A percentile compares a stretch with the other conserved stretches of the same genome.
These are phyloP conservation scores for Tremella fuciformis DNA, from an alignment of 768 basidiomycete species.

Conservation along the genomic window DNA sequence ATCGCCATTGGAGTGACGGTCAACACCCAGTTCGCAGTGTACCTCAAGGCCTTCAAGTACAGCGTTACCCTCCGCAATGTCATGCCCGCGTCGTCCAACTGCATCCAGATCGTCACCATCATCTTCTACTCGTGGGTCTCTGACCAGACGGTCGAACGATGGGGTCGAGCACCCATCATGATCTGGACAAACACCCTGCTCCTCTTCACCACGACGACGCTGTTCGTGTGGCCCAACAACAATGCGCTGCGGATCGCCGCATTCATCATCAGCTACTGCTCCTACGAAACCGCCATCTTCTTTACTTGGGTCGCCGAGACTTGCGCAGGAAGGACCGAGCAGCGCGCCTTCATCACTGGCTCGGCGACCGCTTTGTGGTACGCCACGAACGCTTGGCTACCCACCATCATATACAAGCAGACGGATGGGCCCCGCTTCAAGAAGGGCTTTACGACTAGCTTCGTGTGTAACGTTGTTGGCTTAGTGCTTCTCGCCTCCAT, in stretches of 20 bases:
- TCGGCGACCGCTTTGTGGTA: constrained; percentile 20
- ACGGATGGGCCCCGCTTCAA: constrained; percentile 22
- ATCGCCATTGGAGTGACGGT: not conserved
- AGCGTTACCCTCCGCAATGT: constrained; percentile 23
- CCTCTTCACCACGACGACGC: not conserved
- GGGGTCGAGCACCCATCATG: constrained; percentile 8
- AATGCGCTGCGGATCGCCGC: not conserved
- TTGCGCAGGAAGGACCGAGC: constrained; percentile 14
- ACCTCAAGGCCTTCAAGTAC: constrained; percentile 20
- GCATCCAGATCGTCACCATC: constrained; percentile 9
- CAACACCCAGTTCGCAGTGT: constrained; percentile 22
- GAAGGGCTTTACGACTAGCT: constrained; percentile 23
- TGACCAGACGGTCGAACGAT: constrained; percentile 6
- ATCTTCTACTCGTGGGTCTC: constrained; percentile 13
- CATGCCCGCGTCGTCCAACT: constrained; percentile 13
- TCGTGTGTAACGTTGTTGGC: constrained; percentile 13
- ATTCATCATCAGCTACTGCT: not conserved
- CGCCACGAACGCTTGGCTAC: constrained; percentile 19
- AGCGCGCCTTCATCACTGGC: constrained; percentile 19
- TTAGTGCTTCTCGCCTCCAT: constrained; percentile 5
- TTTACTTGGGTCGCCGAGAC: constrained; percentile 22
- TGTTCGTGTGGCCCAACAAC: not conserved
- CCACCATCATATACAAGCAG: constrained; percentile 22
- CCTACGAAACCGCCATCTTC: constrained; percentile 4
- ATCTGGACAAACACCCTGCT: not conserved